Evolutionary conservation across 495 filamentous ascomycete genomes (phyloP).

Genomic region (Penicillium soppii): DNA sequence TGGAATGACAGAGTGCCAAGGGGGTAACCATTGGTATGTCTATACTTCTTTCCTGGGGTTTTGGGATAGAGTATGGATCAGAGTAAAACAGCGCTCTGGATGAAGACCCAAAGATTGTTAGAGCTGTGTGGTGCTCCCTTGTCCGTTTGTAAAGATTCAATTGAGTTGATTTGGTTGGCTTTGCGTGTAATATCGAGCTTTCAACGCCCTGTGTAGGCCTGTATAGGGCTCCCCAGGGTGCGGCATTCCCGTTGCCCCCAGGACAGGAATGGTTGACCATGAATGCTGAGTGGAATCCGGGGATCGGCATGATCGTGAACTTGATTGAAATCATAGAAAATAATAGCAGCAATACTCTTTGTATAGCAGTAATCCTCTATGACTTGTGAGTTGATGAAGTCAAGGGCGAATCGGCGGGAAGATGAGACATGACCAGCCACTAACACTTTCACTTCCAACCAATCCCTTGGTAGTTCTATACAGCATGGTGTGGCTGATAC

Average conservation of each 20-base stretch:
- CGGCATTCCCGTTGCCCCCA: conserved; percentile 20
- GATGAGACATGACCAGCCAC: neutral
- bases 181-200: neutral
- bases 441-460: too few relatives aligned
- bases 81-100: neutral
- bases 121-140: neutral
- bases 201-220: neutral
- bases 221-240: conserved; percentile 13
- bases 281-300: conserved; percentile 25
- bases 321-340: neutral
- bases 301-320: conserved; percentile 11
- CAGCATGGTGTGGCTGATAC: too few relatives aligned
- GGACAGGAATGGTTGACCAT: conserved; percentile 23
- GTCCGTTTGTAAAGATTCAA: too few relatives aligned
- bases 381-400: neutral
- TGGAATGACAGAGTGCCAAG: conserved; percentile 25
- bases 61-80: neutral
- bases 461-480: too few relatives aligned
- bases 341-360: neutral
- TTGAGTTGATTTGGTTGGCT: neutral
- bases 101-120: neutral
- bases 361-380: neutral
- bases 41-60: neutral
- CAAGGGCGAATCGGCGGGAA: neutral
- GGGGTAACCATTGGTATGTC: conserved; percentile 29